phyloP scores from a whole-genome alignment of 495 filamentous ascomycete genomes.

The Tuber umbilicatum region DNA sequence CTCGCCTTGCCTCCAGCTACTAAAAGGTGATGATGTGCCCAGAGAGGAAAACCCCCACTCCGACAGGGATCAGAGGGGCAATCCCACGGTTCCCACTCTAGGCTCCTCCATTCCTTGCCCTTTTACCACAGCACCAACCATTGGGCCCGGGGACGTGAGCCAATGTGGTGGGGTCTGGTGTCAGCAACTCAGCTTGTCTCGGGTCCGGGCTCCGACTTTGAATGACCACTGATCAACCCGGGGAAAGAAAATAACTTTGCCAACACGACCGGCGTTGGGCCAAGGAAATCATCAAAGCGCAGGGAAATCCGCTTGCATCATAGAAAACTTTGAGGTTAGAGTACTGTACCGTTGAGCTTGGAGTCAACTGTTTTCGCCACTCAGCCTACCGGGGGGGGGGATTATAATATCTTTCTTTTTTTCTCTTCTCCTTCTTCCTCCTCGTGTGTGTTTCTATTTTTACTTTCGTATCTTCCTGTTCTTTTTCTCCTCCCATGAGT shows the following conservation, averaged over 20 bases:
- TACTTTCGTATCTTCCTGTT: neutral
- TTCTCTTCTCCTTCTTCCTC: neutral
- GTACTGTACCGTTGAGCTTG: neutral
- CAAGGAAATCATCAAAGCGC: slow-evolving; percentile 1
- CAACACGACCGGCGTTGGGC: slow-evolving; percentile 19
- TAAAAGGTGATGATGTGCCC: slow-evolving; percentile 20
- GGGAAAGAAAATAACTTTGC: slow-evolving; percentile 30
- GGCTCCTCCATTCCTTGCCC: neutral
- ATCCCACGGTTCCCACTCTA: slow-evolving; percentile 29
- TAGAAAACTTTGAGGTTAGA: neutral
- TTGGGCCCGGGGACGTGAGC: neutral
- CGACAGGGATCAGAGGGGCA: slow-evolving; percentile 20
- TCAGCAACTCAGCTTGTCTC: slow-evolving; percentile 9
- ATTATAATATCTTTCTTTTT: no score
- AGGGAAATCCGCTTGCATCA: neutral
- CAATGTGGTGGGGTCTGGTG: neutral
- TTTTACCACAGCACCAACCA: slow-evolving; percentile 20
- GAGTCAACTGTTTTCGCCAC: neutral
- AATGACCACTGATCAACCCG: slow-evolving; percentile 21
- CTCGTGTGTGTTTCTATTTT: neutral
- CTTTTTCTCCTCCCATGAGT: neutral
- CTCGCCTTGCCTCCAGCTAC: slow-evolving; percentile 31
- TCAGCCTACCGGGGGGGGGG: neutral
- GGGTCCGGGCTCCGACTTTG: slow-evolving; percentile 11
- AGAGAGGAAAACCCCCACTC: slow-evolving; percentile 3